Base-by-base conservation (phyloP, 1,284 basidiomycete genomes). In the Marasmius tenuissimus region DNA sequence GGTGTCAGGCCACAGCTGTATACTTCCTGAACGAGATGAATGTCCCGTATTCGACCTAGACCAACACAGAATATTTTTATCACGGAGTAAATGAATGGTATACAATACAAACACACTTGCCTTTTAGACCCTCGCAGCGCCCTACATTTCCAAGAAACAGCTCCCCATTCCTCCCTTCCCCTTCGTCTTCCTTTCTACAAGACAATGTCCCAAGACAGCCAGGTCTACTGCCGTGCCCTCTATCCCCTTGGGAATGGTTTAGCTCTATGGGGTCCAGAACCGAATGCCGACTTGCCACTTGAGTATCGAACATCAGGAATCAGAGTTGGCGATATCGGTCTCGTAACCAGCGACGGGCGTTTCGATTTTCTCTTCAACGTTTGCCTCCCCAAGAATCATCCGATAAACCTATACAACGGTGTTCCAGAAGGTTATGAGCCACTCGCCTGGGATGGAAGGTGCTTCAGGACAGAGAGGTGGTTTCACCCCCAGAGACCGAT, bases 361-460 rank as follows among this genome's bases (percentile, higher is more conserved):
- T 45, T 45, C 2, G 42, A 45, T 5, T 45, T 45, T 5, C 42
- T 45, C 42, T 45, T 45, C 42, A 45, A 51, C 20, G 65, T 72
- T 57, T 67, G 71, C 35, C 49, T 54, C 3, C 58, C 69, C 0
- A 49, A 58, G 14, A 54, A 61, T 37, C 54, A 72, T 64, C 70
- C 68, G 10, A 60, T 71, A 42, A 72, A 75, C 57, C 61, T 51
- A 8, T 59, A 53, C 27, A 37, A 60, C 12, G 65, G 67, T 18
- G 67, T 73, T 12, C 72, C 72, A 9, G 65, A 66, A 9, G 65
- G 60, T 6, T 73, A 74, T 53, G 62, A 66, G 35, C 70, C 57
- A 14, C 37, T 61, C 5, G 20, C 38, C 16, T 20, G 18, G 53
- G 59, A 27, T 20, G 18, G 53, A n/a, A 34, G 47, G 4, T 52